These are phyloP conservation scores for Sphagnum tenellum DNA, from an alignment of 225 moss, liverwort and hornwort species.

Conservation along the genomic window DNA sequence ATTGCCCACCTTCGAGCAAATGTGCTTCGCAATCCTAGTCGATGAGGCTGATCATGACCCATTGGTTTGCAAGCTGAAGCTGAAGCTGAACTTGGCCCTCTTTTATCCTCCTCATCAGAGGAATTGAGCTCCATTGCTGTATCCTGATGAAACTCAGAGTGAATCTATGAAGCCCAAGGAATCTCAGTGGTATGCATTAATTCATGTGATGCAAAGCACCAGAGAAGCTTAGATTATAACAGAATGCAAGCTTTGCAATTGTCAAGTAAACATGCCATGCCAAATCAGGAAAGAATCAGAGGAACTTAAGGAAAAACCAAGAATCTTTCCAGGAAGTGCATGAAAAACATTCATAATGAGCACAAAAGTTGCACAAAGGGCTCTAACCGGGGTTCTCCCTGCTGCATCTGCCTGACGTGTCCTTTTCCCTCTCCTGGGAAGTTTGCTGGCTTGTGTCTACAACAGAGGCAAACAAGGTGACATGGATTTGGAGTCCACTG, in stretches of 20 bases:
- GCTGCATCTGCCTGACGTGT: conserved; percentile 10
- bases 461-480: conserved; percentile 2
- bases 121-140: conserved; percentile 77
- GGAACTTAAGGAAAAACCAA: too few species aligned
- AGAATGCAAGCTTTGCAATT: too few species aligned
- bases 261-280: too few species aligned
- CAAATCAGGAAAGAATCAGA: too few species aligned
- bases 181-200: too few species aligned
- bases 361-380: too few species aligned
- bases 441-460: conserved; percentile 20
- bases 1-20: conserved; percentile 17
- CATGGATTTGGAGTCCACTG: not conserved
- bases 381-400: conserved; percentile 37
- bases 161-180: too few species aligned
- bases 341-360: too few species aligned
- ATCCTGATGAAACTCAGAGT: conserved; percentile 24
- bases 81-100: conserved; percentile 7
- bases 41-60: conserved; percentile 21
- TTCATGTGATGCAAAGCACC: too few species aligned
- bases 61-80: conserved; percentile 13
- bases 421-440: conserved; percentile 9
- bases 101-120: conserved; percentile 61
- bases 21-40: conserved; percentile 29
- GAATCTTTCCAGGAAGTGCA: too few species aligned
- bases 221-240: too few species aligned